Conservation (phyloP, 2,329 filamentous ascomycete species). For the Lasiodiplodia citricola region DNA sequence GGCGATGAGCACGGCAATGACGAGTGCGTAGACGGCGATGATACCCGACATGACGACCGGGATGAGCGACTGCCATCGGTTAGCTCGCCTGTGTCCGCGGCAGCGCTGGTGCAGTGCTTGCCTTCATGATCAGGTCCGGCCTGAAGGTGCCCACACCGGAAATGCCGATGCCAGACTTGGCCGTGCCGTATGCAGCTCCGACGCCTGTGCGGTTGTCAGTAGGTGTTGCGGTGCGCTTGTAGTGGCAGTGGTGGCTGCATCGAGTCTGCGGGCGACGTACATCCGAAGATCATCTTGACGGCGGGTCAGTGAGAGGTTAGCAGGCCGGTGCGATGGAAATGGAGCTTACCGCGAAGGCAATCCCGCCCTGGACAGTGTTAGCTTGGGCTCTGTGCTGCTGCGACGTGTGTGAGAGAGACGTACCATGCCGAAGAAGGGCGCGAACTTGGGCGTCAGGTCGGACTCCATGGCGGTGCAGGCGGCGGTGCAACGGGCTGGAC, state of each 20-base stretch:
- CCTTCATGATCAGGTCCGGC: constrained; percentile 91
- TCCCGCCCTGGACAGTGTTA: constrained; percentile 67
- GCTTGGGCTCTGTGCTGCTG: constrained; percentile 30
- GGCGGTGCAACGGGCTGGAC: background rate
- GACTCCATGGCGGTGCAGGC: constrained; percentile 39
- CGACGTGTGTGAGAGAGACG: constrained; percentile 42
- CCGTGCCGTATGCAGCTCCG: constrained; percentile 85
- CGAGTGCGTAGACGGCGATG: constrained; percentile 95
- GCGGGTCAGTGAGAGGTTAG: constrained; percentile 24
- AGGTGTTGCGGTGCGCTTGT: constrained; percentile 5
- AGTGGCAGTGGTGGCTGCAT: background rate
- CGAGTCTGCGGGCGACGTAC: constrained; percentile 56
- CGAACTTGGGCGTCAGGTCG: constrained; percentile 76
- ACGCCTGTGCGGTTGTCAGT: constrained; percentile 54
- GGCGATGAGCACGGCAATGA: constrained; percentile 94
- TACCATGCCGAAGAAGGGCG: constrained; percentile 89
- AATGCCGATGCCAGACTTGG: constrained; percentile 88
- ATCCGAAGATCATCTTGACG: constrained; percentile 76
- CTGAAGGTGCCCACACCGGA: constrained; percentile 83
- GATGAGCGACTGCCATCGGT: constrained; percentile 69
- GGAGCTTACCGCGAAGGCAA: constrained; percentile 68
- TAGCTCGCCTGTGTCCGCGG: background rate
- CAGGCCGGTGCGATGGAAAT: constrained; percentile 30
- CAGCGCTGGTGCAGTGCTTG: constrained; percentile 41
- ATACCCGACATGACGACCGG: constrained; percentile 99